Evolutionary conservation across 164 flowering plant species (phyloP).

Genomic region (Macadamia integrifolia): DNA sequence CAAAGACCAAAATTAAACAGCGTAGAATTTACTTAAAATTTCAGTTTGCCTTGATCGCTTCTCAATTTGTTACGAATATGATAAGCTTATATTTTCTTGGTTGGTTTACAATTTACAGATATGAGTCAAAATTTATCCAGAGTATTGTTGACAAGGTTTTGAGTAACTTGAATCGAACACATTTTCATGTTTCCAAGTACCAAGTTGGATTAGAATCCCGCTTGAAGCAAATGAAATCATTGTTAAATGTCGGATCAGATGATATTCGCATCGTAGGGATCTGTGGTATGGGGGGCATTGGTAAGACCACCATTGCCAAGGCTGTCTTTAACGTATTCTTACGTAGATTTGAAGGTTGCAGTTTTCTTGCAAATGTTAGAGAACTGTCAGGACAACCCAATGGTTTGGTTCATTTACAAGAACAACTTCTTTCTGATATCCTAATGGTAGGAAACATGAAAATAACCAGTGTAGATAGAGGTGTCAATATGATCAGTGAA

Average conservation of each 20-base stretch:
- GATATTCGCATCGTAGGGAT: constrained; percentile 4
- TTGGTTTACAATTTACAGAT: background rate
- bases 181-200: background rate
- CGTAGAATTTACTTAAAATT: too few relatives aligned
- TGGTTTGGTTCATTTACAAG: constrained; percentile 2
- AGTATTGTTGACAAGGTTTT: background rate
- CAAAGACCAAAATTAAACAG: too few relatives aligned
- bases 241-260: background rate
- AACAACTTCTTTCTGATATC: background rate
- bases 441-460: background rate
- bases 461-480: background rate
- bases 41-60: too few relatives aligned
- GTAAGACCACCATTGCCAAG: too few relatives aligned
- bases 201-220: background rate
- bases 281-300: background rate
- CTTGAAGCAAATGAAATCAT: background rate
- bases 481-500: background rate
- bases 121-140: background rate
- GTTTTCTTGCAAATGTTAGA: constrained; percentile 10
- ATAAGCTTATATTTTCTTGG: too few relatives aligned
- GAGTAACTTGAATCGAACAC: background rate
- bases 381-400: background rate
- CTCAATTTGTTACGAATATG: too few relatives aligned
- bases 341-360: constrained; percentile 1
- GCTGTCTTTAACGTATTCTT: background rate